Percentiles rank a stretch among this genome's conserved stretches.
phyloP scores from a whole-genome alignment of 2,329 filamentous ascomycete genomes.

The Epichloe gansuensis region DNA sequence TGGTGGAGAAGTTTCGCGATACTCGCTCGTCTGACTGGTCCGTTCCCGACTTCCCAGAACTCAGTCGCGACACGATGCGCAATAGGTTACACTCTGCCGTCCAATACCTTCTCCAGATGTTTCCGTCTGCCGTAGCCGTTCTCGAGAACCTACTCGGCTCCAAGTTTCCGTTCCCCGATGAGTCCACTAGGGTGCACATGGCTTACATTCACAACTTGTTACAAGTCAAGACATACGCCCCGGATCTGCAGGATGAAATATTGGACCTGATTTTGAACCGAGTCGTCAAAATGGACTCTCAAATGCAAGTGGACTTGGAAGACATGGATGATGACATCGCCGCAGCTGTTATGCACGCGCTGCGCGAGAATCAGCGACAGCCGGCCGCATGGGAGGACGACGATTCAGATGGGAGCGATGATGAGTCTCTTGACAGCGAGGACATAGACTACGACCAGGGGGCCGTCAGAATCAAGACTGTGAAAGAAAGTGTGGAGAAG shows the following conservation, averaged over 20 bases:
- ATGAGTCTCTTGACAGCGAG: slow-evolving; percentile 59
- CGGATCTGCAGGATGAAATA: slow-evolving; percentile 67
- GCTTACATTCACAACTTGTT: slow-evolving; percentile 83
- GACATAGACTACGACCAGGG: slow-evolving; percentile 55
- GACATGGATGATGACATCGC: slow-evolving; percentile 84
- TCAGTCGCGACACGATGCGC: slow-evolving; percentile 54
- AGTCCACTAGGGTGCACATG: slow-evolving; percentile 67
- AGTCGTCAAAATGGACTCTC: slow-evolving; percentile 86
- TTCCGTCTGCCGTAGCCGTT: slow-evolving; percentile 64
- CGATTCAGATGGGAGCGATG: slow-evolving; percentile 50
- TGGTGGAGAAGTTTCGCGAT: slow-evolving; percentile 64
- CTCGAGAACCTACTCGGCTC: slow-evolving; percentile 53
- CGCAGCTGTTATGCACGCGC: slow-evolving; percentile 52
- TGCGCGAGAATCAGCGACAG: slow-evolving; percentile 18
- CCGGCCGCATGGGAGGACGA: slow-evolving; percentile 33
- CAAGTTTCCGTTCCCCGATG: slow-evolving; percentile 66
- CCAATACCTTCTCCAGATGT: slow-evolving; percentile 63
- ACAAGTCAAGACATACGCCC: slow-evolving; percentile 62
- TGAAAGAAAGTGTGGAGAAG: slow-evolving; percentile 78
- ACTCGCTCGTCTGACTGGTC: slow-evolving; percentile 33
- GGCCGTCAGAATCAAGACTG: slow-evolving; percentile 50
- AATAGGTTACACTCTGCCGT: slow-evolving; percentile 65
- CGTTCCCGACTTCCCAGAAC: slow-evolving; percentile 41
- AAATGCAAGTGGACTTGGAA: slow-evolving; percentile 87
- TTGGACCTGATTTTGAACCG: slow-evolving; percentile 74